These are phyloP conservation scores for Ascodesmis nigricans DNA, from an alignment of 495 filamentous ascomycete species.

Conservation along the genomic window DNA sequence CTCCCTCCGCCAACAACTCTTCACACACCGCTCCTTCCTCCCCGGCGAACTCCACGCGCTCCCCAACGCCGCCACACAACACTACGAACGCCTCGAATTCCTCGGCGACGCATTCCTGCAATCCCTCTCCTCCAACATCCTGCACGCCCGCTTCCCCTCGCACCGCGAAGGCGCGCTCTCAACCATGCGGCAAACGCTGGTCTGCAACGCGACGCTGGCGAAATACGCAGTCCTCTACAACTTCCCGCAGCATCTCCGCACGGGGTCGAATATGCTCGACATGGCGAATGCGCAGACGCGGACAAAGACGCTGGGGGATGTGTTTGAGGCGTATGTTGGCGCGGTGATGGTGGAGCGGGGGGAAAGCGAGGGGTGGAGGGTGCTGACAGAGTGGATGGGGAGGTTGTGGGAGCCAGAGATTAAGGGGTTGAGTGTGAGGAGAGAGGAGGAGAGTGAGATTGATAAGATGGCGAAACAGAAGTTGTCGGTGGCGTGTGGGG, in stretches of 20 bases:
- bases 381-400: slow-evolving; percentile 11
- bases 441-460: slow-evolving; percentile 6
- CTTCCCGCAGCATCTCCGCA: slow-evolving; percentile 12
- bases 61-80: slow-evolving; percentile 10
- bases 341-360: slow-evolving; percentile 14
- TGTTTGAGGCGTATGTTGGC: slow-evolving; percentile 21
- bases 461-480: slow-evolving; percentile 21
- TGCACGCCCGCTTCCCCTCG: slow-evolving; percentile 24
- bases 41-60: slow-evolving; percentile 14
- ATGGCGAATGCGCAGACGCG: slow-evolving; percentile 4
- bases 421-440: slow-evolving; percentile 13
- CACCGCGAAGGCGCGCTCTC: slow-evolving; percentile 18
- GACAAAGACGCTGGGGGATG: slow-evolving; percentile 19
- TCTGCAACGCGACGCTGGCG: slow-evolving; percentile 16
- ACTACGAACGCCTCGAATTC: slow-evolving; percentile 35
- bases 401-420: slow-evolving; percentile 17
- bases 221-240: slow-evolving; percentile 16
- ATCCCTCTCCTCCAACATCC: slow-evolving; percentile 31
- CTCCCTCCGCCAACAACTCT: slow-evolving; percentile 14
- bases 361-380: slow-evolving; percentile 5
- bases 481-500: slow-evolving; percentile 16
- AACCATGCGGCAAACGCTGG: slow-evolving; percentile 20
- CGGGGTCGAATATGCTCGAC: background rate
- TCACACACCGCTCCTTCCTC: slow-evolving; percentile 19
- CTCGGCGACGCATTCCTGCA: slow-evolving; percentile 42